phyloP scores from a whole-genome alignment of 768 basidiomycete species.

The Lanmaoa pseudosensibilis region DNA sequence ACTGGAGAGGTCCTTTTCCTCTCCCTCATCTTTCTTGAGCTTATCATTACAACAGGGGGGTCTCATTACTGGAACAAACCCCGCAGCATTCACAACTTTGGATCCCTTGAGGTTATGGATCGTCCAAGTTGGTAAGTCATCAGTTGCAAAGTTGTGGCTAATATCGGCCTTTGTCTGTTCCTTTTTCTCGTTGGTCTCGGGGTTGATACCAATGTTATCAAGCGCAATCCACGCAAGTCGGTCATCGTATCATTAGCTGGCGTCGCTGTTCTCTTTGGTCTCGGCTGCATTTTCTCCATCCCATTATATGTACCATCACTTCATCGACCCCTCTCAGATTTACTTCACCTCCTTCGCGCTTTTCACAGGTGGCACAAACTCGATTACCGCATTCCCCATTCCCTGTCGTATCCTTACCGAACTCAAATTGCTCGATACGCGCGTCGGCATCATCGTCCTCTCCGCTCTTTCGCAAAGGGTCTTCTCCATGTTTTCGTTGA shows the following conservation, averaged over 20 bases:
- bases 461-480: slow-evolving; percentile 77
- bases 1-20: slow-evolving; percentile 25
- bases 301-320: slow-evolving; percentile 40
- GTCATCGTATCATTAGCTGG: slow-evolving; percentile 75
- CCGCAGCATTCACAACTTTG: slow-evolving; percentile 55
- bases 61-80: slow-evolving; percentile 73
- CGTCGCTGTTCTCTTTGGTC: slow-evolving; percentile 83
- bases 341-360: slow-evolving; percentile 91
- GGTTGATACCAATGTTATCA: slow-evolving; percentile 79
- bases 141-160: no score
- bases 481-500: slow-evolving; percentile 94
- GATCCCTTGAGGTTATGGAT: slow-evolving; percentile 81
- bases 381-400: slow-evolving; percentile 85
- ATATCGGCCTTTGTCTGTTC: slow-evolving; percentile 85
- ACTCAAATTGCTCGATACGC: slow-evolving; percentile 86
- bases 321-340: slow-evolving; percentile 63
- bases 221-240: slow-evolving; percentile 69
- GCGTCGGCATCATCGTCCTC: slow-evolving; percentile 89
- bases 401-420: slow-evolving; percentile 87
- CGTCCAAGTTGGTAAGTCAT: slow-evolving; percentile 66
- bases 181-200: slow-evolving; percentile 93
- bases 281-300: slow-evolving; percentile 73
- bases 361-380: slow-evolving; percentile 89
- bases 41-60: slow-evolving; percentile 53
- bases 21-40: not conserved